Conservation (phyloP, 2,329 filamentous ascomycete species). For the Clonostachys byssicola region DNA sequence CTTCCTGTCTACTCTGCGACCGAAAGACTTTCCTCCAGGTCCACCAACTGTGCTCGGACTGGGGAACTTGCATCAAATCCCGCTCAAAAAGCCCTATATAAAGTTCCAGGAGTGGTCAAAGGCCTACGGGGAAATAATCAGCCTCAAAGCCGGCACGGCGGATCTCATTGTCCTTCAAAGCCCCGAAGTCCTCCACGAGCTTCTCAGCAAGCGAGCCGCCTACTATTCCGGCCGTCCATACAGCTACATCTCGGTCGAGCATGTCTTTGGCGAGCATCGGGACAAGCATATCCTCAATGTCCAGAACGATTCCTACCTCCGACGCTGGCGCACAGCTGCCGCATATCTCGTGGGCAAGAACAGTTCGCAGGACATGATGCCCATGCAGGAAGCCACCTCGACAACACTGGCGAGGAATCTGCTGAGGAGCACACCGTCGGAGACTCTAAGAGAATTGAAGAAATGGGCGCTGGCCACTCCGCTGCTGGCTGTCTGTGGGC, state of each 20-base stretch:
- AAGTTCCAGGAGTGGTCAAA: constrained; percentile 21
- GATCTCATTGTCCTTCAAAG: constrained; percentile 23
- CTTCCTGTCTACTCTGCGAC: constrained; percentile 4
- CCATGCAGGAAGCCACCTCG: too few species aligned
- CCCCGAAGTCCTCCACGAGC: constrained; percentile 21
- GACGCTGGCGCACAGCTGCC: neutral
- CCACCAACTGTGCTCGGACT: constrained; percentile 9
- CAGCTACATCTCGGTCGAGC: constrained; percentile 12
- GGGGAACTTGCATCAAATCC: constrained; percentile 13
- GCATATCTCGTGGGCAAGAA: neutral
- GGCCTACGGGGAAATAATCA: constrained; percentile 23
- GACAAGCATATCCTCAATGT: neutral
- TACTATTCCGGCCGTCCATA: constrained; percentile 26
- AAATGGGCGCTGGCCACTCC: neutral
- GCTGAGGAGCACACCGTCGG: too few species aligned
- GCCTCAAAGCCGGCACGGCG: constrained; percentile 15
- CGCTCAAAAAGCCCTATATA: constrained; percentile 9
- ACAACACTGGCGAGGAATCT: too few species aligned
- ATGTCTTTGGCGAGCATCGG: neutral
- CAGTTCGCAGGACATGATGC: too few species aligned
- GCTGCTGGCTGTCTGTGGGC: neutral
- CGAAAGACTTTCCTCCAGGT: constrained; percentile 11
- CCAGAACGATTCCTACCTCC: neutral
- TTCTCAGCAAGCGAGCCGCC: constrained; percentile 24
- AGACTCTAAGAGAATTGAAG: neutral